These are phyloP conservation scores for Bauhinia variegata DNA, from an alignment of 306 rosid genomes.

Conservation along the genomic window DNA sequence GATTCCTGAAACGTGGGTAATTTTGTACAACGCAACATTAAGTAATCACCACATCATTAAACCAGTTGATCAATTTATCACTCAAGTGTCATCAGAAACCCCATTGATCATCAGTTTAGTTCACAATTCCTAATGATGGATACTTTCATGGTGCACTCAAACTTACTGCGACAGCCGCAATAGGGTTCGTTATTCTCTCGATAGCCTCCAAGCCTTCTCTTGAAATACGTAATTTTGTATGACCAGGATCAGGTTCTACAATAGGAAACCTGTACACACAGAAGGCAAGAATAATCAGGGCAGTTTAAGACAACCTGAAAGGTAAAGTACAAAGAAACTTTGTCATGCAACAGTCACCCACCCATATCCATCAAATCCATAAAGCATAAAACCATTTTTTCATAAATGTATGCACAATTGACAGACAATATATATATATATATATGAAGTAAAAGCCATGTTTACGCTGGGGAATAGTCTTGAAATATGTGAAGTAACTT, in stretches of 20 bases:
- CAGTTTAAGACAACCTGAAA: neutral
- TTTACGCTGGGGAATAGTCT: too few species aligned
- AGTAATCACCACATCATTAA: conserved; percentile 7
- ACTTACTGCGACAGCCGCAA: conserved; percentile 91
- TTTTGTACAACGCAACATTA: conserved; percentile 14
- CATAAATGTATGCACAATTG: too few species aligned
- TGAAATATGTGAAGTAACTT: too few species aligned
- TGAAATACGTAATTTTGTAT: conserved; percentile 90
- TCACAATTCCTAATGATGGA: conserved; percentile 4
- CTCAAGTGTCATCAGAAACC: neutral
- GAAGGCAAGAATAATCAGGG: conserved; percentile 40
- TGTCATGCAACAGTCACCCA: conserved; percentile 1
- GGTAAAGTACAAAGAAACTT: conserved; percentile 7
- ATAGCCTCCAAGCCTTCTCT: conserved; percentile 89
- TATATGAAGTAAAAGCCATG: too few species aligned
- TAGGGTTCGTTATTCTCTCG: conserved; percentile 77
- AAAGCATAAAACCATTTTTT: too few species aligned
- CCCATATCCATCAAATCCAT: neutral
- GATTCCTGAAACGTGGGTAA: conserved; percentile 17
- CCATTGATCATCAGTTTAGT: conserved; percentile 4
- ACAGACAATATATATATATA: too few species aligned
- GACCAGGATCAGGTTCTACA: conserved; percentile 90
- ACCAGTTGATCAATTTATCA: conserved; percentile 19
- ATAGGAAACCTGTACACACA: conserved; percentile 72
- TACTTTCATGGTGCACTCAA: conserved; percentile 19